Evolutionary conservation across 2,329 filamentous ascomycete species (phyloP).

Genomic region (Aspergillus transmontanensis): DNA sequence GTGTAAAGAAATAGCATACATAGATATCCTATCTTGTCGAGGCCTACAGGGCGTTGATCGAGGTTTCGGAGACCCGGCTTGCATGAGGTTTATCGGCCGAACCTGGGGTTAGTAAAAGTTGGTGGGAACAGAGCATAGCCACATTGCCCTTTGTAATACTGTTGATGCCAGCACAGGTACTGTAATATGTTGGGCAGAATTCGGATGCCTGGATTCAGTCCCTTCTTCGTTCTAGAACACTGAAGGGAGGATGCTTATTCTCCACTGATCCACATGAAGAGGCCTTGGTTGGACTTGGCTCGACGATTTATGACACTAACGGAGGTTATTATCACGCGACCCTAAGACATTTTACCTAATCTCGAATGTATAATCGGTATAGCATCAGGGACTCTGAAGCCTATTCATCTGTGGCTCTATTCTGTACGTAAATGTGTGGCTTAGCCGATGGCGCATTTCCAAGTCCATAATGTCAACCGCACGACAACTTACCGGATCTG

Average conservation of each 20-base stretch:
- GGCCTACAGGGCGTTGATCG: too few relatives aligned
- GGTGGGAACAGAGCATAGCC: too few relatives aligned
- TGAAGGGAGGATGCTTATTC: not conserved
- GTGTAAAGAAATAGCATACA: too few relatives aligned
- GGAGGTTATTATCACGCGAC: not conserved
- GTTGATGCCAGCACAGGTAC: too few relatives aligned
- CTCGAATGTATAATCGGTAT: not conserved
- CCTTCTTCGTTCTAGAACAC: not conserved
- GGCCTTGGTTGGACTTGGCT: not conserved
- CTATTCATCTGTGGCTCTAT: not conserved
- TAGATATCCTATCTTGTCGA: too few relatives aligned
- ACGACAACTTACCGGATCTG: not conserved
- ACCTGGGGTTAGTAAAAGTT: too few relatives aligned
- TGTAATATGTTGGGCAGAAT: too few relatives aligned
- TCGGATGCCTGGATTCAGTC: too few relatives aligned
- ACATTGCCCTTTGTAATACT: too few relatives aligned
- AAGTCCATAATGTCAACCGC: not conserved
- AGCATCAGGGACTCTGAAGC: not conserved
- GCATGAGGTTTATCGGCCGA: too few relatives aligned
- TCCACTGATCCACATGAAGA: not conserved
- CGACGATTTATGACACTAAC: not conserved
- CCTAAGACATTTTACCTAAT: not conserved
- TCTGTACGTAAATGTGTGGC: not conserved
- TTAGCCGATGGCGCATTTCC: not conserved
- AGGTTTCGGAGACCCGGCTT: too few relatives aligned